Conservation (phyloP, 2,329 filamentous ascomycete genomes). For the Clarireedia hainanense region DNA sequence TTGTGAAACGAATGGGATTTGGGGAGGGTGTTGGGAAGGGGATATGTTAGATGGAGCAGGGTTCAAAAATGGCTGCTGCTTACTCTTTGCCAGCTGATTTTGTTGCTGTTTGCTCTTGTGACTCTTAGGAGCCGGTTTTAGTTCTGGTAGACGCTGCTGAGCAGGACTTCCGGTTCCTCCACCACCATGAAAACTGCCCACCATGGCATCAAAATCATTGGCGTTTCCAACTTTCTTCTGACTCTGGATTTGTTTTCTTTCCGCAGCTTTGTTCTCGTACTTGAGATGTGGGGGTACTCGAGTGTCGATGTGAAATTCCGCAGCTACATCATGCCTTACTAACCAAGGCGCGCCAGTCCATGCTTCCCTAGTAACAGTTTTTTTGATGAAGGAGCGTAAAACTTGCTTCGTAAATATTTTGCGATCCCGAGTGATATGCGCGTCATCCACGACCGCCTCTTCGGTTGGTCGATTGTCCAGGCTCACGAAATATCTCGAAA, state of each 20-base stretch:
- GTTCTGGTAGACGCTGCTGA: conserved; percentile 56
- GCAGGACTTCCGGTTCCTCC: conserved; percentile 14
- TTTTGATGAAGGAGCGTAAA: conserved; percentile 87
- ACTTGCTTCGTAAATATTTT: conserved; percentile 94
- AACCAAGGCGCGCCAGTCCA: conserved; percentile 98
- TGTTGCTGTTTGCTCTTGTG: conserved; percentile 54
- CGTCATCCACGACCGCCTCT: conserved; percentile 72
- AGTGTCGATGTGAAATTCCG: conserved; percentile 78
- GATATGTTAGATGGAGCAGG: conserved; percentile 21
- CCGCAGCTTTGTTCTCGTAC: conserved; percentile 70
- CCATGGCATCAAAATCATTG: conserved; percentile 30
- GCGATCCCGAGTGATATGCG: conserved; percentile 77
- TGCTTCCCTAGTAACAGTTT: conserved; percentile 82
- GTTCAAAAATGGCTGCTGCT: conserved; percentile 31
- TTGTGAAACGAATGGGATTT: conserved; percentile 18
- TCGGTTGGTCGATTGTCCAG: conserved; percentile 59
- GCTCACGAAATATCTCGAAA: conserved; percentile 74
- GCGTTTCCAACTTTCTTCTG: conserved; percentile 41
- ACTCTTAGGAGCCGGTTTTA: conserved; percentile 66
- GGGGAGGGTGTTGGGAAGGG: conserved; percentile 11
- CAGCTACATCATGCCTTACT: conserved; percentile 79
- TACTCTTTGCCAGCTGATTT: conserved; percentile 32
- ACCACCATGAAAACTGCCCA: conserved; percentile 27
- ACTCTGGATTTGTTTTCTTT: conserved; percentile 64
- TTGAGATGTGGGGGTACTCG: conserved; percentile 75